Base-by-base conservation (phyloP, 2,329 filamentous ascomycete genomes). In the Pseudovirgaria hyperparasitica region DNA sequence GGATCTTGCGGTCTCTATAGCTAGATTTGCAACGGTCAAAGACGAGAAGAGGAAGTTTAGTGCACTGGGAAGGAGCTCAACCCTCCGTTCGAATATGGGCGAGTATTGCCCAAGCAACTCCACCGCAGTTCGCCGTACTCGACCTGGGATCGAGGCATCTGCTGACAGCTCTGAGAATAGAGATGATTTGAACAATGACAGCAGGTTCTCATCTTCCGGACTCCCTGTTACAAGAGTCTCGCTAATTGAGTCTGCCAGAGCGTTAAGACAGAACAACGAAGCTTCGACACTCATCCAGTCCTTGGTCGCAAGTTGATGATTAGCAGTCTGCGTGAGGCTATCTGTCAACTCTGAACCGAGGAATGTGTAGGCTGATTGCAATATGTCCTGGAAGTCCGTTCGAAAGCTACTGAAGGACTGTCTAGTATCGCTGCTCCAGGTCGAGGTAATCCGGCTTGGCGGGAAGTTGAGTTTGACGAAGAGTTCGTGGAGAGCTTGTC, bases 371-470 rank as follows among this genome's bases (percentile, higher is more conserved):
- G 76, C 69, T 2, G 77, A 73, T 38, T 84, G 72, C 16, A 90
- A 60, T 26, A 90, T 65, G 46, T 92, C 82, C 26, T 70, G 67
- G n/a, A 86, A 74, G 42, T 92, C 82, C 39, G 79, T 75, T 16
- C 82, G 67, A 25, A 82, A 82, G 31, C 80, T 74, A 27, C 66
- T 62, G 50, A 86, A 86, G 0, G 66, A 72, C 26, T 67, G 65
- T 20, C 70, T 70, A 18, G 81, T 74, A 14, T 71, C 69, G 4
- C 72, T 72, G 35, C 81, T 77, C 82, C 82, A 87, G 0, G 62
- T 58, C 16, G 63, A 60, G 24, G 75, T 70, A 6, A 65, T 57
- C 7, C 68, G 60, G 2, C 58, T 41, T 1, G 71, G 57, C 4
- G 81, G 78, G 35, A 79, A 80, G 22, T 71, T 69, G 25, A 80